phyloP scores from a whole-genome alignment of 2,329 filamentous ascomycete species.

The Metarhizium guizhouense region DNA sequence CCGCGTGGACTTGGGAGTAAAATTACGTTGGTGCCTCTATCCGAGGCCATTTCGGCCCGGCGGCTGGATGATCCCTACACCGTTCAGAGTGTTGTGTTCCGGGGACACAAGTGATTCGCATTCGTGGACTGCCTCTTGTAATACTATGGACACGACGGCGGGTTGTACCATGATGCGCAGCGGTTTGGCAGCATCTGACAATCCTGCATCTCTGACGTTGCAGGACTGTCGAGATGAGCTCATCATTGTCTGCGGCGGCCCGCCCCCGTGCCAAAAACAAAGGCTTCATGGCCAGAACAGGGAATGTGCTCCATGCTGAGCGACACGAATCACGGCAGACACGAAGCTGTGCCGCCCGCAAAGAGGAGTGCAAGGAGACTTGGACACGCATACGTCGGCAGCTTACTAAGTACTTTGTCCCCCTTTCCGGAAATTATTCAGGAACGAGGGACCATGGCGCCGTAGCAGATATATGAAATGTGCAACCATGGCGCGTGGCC shows the following conservation, averaged over 20 bases:
- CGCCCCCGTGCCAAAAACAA: neutral
- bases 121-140: neutral
- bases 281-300: neutral
- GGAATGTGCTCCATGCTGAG: neutral
- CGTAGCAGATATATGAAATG: neutral
- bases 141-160: too few relatives aligned
- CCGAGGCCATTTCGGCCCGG: constrained; percentile 1
- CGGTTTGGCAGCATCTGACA: neutral
- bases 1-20: neutral
- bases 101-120: neutral
- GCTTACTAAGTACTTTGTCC: neutral
- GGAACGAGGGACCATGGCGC: neutral
- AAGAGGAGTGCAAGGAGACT: too few relatives aligned
- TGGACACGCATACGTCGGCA: neutral
- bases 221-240: neutral
- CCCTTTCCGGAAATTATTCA: neutral
- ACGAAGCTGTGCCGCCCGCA: neutral
- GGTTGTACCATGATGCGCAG: too few relatives aligned
- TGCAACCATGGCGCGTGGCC: constrained; percentile 4
- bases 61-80: neutral
- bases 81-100: neutral
- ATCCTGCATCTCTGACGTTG: neutral
- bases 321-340: neutral
- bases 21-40: neutral
- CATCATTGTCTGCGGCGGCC: neutral